Base-by-base conservation (phyloP, 2,329 filamentous ascomycete genomes). In the Penicillium aurantiogriseum region DNA sequence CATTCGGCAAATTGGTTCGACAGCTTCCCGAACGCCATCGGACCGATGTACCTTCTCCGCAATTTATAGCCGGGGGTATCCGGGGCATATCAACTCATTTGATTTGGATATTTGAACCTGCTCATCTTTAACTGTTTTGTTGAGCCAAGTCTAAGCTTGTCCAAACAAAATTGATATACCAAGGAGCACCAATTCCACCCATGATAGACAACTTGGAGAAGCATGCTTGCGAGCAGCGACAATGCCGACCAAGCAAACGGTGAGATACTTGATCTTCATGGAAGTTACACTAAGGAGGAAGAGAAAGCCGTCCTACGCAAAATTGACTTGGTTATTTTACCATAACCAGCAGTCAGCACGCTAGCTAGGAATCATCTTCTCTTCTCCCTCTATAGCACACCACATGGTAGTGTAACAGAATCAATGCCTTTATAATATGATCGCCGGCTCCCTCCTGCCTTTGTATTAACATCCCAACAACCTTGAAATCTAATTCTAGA, bases 321-420 rank as follows among this genome's bases (percentile, higher is more conserved):
- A 17, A 65, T 63, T 51, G 61, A 63, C 19, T 49, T 59, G 59
- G 61, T 65, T 8, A 60, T 65, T 31, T 25, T 63, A n/a, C 63
- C 63, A 21, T 21, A 21, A 21, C 21, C 21, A 21, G 21, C 21
- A 3, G 21, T 21, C 21, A 21, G 21, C 21, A 21, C 21, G 21
- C 2, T 21, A 21, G 21, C 21, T 21, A 21, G 21, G 21, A 21
- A 21, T 21, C 21, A 21, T 21, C 21, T 21, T 21, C 21, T 21
- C 21, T 21, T 21, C 21, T 21, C 21, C 21, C 2, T 3, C 21
- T 21, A 21, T 21, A 3, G 21, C 21, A 21, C 21, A 21, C 21
- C 21, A 23, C n/a, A n/a, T n/a, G n/a, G n/a, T n/a, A n/a, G n/a
- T n/a, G n/a, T n/a, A n/a, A n/a, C n/a, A n/a, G n/a, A n/a, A n/a